Conservation (phyloP, 129 eudicot genomes). For the Kitagawia praeruptora region DNA sequence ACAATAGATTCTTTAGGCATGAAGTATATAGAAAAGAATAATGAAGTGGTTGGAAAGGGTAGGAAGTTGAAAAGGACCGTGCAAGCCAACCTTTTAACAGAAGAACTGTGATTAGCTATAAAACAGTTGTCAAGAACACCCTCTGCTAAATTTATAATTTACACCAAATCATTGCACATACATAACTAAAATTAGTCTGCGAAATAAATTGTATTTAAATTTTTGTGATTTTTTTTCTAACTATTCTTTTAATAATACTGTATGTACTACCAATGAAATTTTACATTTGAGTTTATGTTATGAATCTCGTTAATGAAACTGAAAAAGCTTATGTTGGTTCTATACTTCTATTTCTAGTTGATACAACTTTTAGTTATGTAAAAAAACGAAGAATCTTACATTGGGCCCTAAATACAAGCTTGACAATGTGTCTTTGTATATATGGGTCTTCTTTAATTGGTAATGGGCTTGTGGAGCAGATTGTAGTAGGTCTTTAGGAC, state of each 20-base stretch:
- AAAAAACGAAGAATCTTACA: not conserved
- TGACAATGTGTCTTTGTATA: not conserved
- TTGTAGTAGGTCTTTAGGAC: not conserved
- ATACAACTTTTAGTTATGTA: not conserved
- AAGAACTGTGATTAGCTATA: constrained; percentile 47
- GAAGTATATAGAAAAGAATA: constrained; percentile 18
- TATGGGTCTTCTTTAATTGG: not conserved
- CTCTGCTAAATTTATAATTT: not conserved
- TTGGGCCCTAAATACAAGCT: not conserved
- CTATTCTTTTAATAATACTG: too few species aligned
- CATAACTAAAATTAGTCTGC: not conserved
- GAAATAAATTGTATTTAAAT: not conserved
- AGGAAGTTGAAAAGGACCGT: constrained; percentile 56
- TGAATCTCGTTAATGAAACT: not conserved
- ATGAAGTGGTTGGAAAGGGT: constrained; percentile 19
- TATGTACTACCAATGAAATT: too few species aligned
- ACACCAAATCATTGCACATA: not conserved
- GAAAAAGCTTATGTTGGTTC: not conserved
- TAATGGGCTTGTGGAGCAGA: not conserved
- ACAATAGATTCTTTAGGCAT: constrained; percentile 7
- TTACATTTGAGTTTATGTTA: not conserved
- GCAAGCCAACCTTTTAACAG: constrained; percentile 56
- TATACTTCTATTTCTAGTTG: too few species aligned
- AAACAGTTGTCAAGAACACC: not conserved
- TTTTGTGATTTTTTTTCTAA: too few species aligned